Base-by-base conservation (phyloP, 169 alveolate genomes). In the Ichthyophthirius multifiliis region DNA sequence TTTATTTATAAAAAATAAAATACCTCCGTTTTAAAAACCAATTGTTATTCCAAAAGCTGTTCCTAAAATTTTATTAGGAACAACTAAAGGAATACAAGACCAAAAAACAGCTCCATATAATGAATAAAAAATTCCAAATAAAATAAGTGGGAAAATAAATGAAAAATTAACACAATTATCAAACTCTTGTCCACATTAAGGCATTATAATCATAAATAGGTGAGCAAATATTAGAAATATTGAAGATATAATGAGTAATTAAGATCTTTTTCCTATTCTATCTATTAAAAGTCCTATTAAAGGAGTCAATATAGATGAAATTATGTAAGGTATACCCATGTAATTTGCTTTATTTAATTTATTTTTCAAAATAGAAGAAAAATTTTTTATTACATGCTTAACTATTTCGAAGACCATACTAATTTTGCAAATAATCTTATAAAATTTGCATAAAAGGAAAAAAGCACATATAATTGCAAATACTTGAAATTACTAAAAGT, bases 41-140 rank as follows among this genome's bases (percentile, higher is more conserved):
- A 91, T 89, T 0, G 86, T 88, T 27, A 94, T 64, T 65, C 97
- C 97, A 75, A 89, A 92, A 27, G 96, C 97, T 41, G 96, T 80
- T 41, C 97, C 97, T 0, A 91, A 92, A 13, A 86, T 76, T 23
- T 76, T 83, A 15, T 93, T 84, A 35, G 83, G 83, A 4, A 85
- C 93, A 20, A 84, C 88, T 20, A 81, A 85, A 30, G 94, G 94
- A 82, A 94, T 74, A 32, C 89, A 83, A 18, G 95, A 87, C 95
- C 96, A 94, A 30, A 92, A 73, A 0, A 91, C 90, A 4, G 96
- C 84, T 5, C 90, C 96, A 85, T 89, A 94, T 39, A 91, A 78
- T 12, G 94, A 82, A 63, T 89, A 94, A 31, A 92, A 90, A n/a
- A 91, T 23, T 23, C 97, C 97, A 65, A 89, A 67, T 18, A 89